Base-by-base conservation (phyloP, 2,329 filamentous ascomycete genomes). In the Stachybotrys elegans region DNA sequence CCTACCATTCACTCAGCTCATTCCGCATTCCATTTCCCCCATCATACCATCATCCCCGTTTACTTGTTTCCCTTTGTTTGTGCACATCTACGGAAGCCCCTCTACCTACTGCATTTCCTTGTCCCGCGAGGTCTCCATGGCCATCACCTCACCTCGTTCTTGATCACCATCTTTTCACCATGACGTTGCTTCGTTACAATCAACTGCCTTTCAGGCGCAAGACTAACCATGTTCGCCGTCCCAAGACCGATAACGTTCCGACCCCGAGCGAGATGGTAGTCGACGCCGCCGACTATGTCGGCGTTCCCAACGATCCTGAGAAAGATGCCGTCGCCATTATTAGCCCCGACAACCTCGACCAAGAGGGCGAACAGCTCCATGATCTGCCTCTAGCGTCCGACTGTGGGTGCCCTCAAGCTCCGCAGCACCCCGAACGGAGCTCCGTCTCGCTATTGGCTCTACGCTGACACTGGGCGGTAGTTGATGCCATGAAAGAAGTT, bases 401-500 rank as follows among this genome's bases (percentile, higher is more conserved):
- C 53, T 67, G 77, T 80, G 66, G 51, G 75, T 70, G 31, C 50
- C 41, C 45, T 44, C 34, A 23, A 37, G 20, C 35, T 34, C 21
- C 29, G 9, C n/a, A 34, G 8, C 11, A 45, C 40, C 40, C 43
- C 21, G 32, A n/a, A n/a, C n/a, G n/a, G n/a, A n/a, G n/a, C n/a
- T n/a, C n/a, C n/a, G n/a, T n/a, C n/a, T n/a, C 39, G 27, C 29
- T 39, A 21, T 36, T 39, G 25, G 43, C 47, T 22, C 22, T 17
- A 36, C 40, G 47, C 56, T 59, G 51, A 62, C 48, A 36, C 37
- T 29, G 27, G 46, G 13, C 27, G 23, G 22, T 46, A 91, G 86
- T 81, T 68, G 87, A 94, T 53, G 86, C 87, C 40, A 95, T 97
- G 80, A 86, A 86, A 71, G 83, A 88, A 56, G 71, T 84, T 52